Evolutionary conservation across 768 basidiomycete species (phyloP), one percentile per base, ranked within the genome.

Genomic region (Cystobasidium ongulense): DNA sequence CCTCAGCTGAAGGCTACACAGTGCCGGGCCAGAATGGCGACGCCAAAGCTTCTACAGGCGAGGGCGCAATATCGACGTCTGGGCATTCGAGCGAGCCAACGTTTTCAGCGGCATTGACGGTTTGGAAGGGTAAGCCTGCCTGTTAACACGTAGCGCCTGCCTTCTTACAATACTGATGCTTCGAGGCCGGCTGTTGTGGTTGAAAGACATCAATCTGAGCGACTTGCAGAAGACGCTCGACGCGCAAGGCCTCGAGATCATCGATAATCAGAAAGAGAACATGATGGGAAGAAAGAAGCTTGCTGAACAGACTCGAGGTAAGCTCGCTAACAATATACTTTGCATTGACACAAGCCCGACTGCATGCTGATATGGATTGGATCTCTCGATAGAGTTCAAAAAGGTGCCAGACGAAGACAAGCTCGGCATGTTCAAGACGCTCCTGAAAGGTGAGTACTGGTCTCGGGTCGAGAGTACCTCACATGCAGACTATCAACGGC

Each of bases 231-330:
- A 92, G 83, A 89, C 88, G 2, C 86, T 99, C 62, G 94, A 98
- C 82, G 84, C 86, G 5, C 95, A 97, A 75, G 94, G 79, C 0
- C 85, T 97, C 38, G 94, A 98, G 82, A 85, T 99, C 17, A 94
- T 99, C 25, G 93, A 98, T 84, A 94, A 94, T 82, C 94, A 97
- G 84, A 99, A 97, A 83, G 95, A 98, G 83, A 92, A 90, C 76
- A 85, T 97, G 54, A 85, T 99, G 1, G 93, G 93, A 11, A 86
- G 96, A 52, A 99, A 97, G 82, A 89, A 88, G 67, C 84, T 99
- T 25, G 91, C 95, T 0, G 96, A 98, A 83, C 89, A 90, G 81
- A 99, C 96, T 0, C 91, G 95, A 84, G 95, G 95, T 90, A n/a
- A 15, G 71, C 53, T n/a, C 1, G 36, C 25, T 25, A 39, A 23